Evolutionary conservation across 768 basidiomycete genomes (phyloP).

Genomic region (Rhodotorula kratochvilovae): DNA sequence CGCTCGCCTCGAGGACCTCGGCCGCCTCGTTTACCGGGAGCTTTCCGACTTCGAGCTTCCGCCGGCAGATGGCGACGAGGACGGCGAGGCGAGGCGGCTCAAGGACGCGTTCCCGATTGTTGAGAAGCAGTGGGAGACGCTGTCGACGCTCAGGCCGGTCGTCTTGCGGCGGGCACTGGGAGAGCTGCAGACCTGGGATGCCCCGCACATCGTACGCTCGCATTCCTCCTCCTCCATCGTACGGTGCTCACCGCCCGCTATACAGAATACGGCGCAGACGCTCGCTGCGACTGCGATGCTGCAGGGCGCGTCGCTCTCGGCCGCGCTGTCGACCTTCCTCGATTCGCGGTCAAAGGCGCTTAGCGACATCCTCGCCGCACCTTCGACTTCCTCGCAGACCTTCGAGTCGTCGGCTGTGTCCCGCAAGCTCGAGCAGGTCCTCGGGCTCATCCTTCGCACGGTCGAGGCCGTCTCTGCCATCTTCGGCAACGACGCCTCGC

Average conservation of each 20-base stretch:
- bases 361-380: slow-evolving; percentile 12
- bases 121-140: slow-evolving; percentile 39
- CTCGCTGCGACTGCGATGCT: slow-evolving; percentile 35
- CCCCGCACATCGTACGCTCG: not conserved
- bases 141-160: slow-evolving; percentile 22
- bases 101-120: slow-evolving; percentile 40
- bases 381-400: not conserved
- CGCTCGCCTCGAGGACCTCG: slow-evolving; percentile 41
- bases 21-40: slow-evolving; percentile 39
- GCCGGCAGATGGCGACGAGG: slow-evolving; percentile 10
- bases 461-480: slow-evolving; percentile 22
- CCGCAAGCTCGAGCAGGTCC: not conserved
- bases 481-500: not conserved
- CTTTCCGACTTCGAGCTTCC: slow-evolving; percentile 19
- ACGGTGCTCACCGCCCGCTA: not conserved
- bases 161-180: slow-evolving; percentile 23
- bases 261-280: slow-evolving; percentile 22
- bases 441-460: slow-evolving; percentile 27
- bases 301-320: slow-evolving; percentile 13
- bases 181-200: slow-evolving; percentile 7
- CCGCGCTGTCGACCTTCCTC: slow-evolving; percentile 29
- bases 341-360: slow-evolving; percentile 18
- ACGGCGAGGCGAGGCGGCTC: not conserved
- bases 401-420: not conserved
- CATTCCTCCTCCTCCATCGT: not conserved